Evolutionary conservation across 441 rosid genomes (phyloP).

Genomic region (Flueggea neowawraea): DNA sequence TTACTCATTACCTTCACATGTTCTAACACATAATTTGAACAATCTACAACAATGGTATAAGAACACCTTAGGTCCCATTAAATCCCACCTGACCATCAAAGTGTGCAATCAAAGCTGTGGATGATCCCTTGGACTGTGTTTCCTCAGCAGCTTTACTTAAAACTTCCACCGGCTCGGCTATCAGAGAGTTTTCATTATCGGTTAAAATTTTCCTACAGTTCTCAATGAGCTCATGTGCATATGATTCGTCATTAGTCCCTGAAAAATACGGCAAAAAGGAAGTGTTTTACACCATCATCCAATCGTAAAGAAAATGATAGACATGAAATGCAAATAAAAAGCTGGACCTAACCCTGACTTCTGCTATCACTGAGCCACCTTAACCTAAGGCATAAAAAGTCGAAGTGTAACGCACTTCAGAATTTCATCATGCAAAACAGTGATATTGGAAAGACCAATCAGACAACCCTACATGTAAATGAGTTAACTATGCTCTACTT

Average conservation of each 20-base stretch:
- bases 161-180: slow-evolving; percentile 49
- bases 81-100: slow-evolving; percentile 59
- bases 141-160: slow-evolving; percentile 51
- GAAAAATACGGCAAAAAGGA: slow-evolving; percentile 17
- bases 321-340: neutral
- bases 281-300: no score
- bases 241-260: slow-evolving; percentile 51
- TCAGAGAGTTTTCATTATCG: slow-evolving; percentile 21
- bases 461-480: no score
- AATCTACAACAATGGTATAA: neutral
- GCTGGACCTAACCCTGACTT: no score
- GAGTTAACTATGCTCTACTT: no score
- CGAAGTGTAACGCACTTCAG: no score
- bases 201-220: slow-evolving; percentile 54
- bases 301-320: no score
- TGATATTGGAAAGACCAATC: no score
- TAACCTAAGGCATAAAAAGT: no score
- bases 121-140: slow-evolving; percentile 56
- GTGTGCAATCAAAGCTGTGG: slow-evolving; percentile 67
- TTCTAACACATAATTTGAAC: neutral
- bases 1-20: no score
- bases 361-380: no score
- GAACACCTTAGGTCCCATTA: neutral
- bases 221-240: slow-evolving; percentile 52
- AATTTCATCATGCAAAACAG: no score